Percentiles rank a stretch among this genome's conserved stretches.
Evolutionary conservation across 345 rosid species (phyloP).

Genomic region (Populus euphratica): DNA sequence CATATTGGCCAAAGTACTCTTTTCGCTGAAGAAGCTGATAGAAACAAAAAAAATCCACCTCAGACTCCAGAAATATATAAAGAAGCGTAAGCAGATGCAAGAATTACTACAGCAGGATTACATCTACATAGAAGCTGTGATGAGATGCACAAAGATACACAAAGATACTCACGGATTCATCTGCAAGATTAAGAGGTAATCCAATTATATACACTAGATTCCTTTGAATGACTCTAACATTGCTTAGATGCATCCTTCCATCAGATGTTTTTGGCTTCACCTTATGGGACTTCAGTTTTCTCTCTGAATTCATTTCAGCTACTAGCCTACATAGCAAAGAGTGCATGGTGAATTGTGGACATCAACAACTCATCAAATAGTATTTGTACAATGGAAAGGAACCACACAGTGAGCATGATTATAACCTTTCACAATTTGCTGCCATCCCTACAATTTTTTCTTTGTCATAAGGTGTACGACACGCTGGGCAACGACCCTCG

Average conservation of each 20-base stretch:
- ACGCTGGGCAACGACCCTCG: slow-evolving; percentile 98
- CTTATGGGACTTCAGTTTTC: slow-evolving; percentile 64
- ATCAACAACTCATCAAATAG: not conserved
- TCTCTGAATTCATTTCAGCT: slow-evolving; percentile 60
- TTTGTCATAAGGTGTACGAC: slow-evolving; percentile 80
- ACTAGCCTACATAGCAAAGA: slow-evolving; percentile 42
- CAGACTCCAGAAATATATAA: not conserved
- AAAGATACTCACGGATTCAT: slow-evolving; percentile 60
- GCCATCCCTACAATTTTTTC: slow-evolving; percentile 87
- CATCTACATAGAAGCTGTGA: not conserved
- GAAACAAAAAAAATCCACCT: not conserved
- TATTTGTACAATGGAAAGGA: not conserved
- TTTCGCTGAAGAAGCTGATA: slow-evolving; percentile 68
- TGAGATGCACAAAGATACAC: not conserved
- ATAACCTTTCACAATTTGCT: slow-evolving; percentile 66
- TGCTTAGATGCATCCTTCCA: slow-evolving; percentile 72
- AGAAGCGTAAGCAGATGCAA: not conserved
- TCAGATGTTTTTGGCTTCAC: slow-evolving; percentile 62
- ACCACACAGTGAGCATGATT: not conserved
- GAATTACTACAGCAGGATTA: not conserved
- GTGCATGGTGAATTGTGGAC: not conserved
- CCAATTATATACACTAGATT: slow-evolving; percentile 92
- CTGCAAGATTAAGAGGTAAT: slow-evolving; percentile 76
- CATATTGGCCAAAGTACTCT: slow-evolving; percentile 89
- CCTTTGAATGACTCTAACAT: slow-evolving; percentile 74